Evolutionary conservation across 2,329 filamentous ascomycete genomes (phyloP).

Genomic region (Cytospora paraplurivora): DNA sequence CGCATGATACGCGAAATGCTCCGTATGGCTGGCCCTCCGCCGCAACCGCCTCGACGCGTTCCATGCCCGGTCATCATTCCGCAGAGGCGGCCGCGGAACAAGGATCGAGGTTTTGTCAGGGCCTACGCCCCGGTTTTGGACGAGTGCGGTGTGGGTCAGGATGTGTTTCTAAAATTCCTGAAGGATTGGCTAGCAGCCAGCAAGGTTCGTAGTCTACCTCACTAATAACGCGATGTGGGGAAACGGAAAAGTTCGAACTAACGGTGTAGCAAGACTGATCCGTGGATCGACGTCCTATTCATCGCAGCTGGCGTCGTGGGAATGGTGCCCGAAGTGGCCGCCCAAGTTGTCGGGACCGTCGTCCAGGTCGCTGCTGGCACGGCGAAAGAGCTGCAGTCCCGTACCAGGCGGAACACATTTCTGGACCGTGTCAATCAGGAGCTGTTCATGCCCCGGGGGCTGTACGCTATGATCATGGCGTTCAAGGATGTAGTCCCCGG

Average conservation of each 20-base stretch:
- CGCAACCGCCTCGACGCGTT: slow-evolving; percentile 28
- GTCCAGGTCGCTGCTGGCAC: slow-evolving; percentile 34
- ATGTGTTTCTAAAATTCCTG: slow-evolving; percentile 42
- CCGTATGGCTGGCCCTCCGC: slow-evolving; percentile 30
- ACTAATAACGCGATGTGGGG: too few relatives aligned
- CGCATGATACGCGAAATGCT: slow-evolving; percentile 30
- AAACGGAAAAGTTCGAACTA: background rate
- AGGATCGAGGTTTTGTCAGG: slow-evolving; percentile 42
- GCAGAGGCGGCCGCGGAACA: slow-evolving; percentile 40
- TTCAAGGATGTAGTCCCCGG: slow-evolving; percentile 34
- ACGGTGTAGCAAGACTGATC: slow-evolving; percentile 14
- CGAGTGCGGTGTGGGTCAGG: slow-evolving; percentile 40
- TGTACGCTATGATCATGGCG: slow-evolving; percentile 37
- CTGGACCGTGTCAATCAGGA: slow-evolving; percentile 37
- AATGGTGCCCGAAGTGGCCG: slow-evolving; percentile 37
- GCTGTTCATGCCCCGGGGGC: slow-evolving; percentile 38
- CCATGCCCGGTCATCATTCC: slow-evolving; percentile 43
- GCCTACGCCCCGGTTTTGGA: slow-evolving; percentile 43
- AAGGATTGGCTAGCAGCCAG: slow-evolving; percentile 36
- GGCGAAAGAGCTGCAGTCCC: slow-evolving; percentile 35
- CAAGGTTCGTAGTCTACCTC: slow-evolving; percentile 19
- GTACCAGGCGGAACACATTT: slow-evolving; percentile 34
- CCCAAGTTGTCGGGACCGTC: slow-evolving; percentile 34
- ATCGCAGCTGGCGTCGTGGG: slow-evolving; percentile 32
- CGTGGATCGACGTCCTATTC: slow-evolving; percentile 32